These are phyloP conservation scores for Pseudoneurospora amorphoporcata DNA, from an alignment of 495 filamentous ascomycete genomes.

Conservation along the genomic window DNA sequence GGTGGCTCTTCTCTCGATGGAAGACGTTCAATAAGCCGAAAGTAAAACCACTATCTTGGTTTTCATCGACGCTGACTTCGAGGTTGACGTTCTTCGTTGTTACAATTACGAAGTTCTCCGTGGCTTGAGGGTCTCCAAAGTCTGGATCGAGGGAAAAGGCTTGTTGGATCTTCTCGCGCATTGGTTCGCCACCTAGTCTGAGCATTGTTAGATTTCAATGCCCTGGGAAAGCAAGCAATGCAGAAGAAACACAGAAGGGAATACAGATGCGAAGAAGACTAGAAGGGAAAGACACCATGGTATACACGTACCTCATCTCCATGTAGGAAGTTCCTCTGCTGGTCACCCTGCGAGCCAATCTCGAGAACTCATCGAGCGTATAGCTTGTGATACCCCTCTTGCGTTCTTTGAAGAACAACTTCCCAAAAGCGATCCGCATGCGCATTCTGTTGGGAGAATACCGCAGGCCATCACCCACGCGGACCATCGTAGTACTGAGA, in stretches of 20 bases:
- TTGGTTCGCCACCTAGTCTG: not conserved
- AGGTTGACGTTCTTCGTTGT: constrained; percentile 13
- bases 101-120: constrained; percentile 3
- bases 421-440: constrained; percentile 50
- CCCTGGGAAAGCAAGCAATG: not conserved
- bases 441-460: constrained; percentile 16
- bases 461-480: not conserved
- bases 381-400: constrained; percentile 26
- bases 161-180: not conserved
- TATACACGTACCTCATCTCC: constrained; percentile 23
- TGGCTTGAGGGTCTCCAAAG: not conserved
- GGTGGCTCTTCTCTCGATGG: constrained; percentile 6
- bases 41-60: not conserved
- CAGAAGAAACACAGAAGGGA: not conserved
- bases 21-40: constrained; percentile 5
- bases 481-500: not conserved
- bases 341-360: constrained; percentile 28
- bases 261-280: not conserved
- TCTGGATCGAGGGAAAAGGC: not conserved
- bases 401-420: constrained; percentile 39
- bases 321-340: constrained; percentile 23
- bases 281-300: not conserved
- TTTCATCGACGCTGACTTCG: constrained; percentile 6
- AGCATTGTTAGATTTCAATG: not conserved
- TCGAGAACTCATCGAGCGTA: constrained; percentile 38